Conservation (phyloP, 352 stramenopile genomes). For the Phytopythium vexans region DNA sequence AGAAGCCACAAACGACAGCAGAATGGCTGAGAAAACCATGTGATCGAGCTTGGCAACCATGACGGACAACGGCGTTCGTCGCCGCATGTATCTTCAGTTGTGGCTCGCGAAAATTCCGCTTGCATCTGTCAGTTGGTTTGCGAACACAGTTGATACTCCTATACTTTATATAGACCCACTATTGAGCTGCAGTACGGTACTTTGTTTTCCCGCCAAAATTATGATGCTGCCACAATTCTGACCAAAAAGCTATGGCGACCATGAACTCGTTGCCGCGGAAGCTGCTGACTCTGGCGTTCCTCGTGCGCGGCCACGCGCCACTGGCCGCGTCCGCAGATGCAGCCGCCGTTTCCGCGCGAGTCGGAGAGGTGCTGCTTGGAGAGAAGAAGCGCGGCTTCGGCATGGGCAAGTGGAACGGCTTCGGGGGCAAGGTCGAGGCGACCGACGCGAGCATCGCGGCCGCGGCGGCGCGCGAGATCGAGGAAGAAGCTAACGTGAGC, state of each 20-base stretch:
- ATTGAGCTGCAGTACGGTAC: too few relatives aligned
- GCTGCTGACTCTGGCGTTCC: constrained; percentile 48
- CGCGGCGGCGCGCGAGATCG: constrained; percentile 53
- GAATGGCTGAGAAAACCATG: too few relatives aligned
- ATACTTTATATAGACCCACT: too few relatives aligned
- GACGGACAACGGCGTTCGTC: too few relatives aligned
- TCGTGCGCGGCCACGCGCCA: constrained; percentile 25
- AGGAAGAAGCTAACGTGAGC: constrained; percentile 68
- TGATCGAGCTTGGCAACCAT: too few relatives aligned
- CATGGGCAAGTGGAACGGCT: constrained; percentile 89
- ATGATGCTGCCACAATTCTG: background rate
- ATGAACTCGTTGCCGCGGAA: constrained; percentile 31
- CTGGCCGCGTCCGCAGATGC: background rate
- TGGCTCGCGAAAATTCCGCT: too few relatives aligned
- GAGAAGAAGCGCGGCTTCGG: constrained; percentile 91
- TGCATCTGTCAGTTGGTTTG: too few relatives aligned
- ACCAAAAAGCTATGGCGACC: constrained; percentile 9
- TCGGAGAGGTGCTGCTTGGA: constrained; percentile 59
- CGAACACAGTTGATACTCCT: too few relatives aligned
- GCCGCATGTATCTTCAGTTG: too few relatives aligned
- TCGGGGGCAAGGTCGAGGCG: constrained; percentile 87
- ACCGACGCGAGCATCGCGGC: constrained; percentile 58
- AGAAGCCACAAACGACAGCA: too few relatives aligned
- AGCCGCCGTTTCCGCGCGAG: background rate
- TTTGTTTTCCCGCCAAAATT: too few relatives aligned